Evolutionary conservation across 192 early-diverging fungal species (phyloP).

Genomic region (Coemansia sp.): DNA sequence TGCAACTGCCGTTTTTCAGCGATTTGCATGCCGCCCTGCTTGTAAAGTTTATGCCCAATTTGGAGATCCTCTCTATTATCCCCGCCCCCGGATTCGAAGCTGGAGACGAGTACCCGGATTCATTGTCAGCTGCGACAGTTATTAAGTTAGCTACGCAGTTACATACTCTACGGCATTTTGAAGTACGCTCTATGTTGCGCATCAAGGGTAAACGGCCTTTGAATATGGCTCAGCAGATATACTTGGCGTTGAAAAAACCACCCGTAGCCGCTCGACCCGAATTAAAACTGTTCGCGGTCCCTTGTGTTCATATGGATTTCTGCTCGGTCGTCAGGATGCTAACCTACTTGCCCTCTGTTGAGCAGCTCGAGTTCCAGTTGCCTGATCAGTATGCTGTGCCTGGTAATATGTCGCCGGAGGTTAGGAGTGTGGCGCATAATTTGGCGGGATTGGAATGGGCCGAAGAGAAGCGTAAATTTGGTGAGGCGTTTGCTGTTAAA

Average conservation of each 20-base stretch:
- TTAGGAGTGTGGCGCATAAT: constrained; percentile 30
- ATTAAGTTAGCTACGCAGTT: constrained; percentile 43
- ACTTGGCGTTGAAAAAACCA: constrained; percentile 30
- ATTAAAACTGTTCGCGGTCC: constrained; percentile 39
- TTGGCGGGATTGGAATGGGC: constrained; percentile 42
- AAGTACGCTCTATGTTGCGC: constrained; percentile 46
- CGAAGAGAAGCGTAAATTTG: constrained; percentile 38
- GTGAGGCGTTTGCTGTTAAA: constrained; percentile 29
- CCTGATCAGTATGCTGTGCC: constrained; percentile 36
- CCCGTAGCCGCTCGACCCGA: constrained; percentile 31
- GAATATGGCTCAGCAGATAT: constrained; percentile 37
- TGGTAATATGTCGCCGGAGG: neutral
- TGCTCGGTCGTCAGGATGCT: constrained; percentile 36
- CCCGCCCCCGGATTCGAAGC: constrained; percentile 46
- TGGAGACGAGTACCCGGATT: constrained; percentile 50
- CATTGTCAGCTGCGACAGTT: constrained; percentile 23
- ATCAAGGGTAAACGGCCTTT: constrained; percentile 37
- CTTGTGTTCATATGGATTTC: constrained; percentile 48
- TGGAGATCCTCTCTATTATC: constrained; percentile 47
- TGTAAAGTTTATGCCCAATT: constrained; percentile 50
- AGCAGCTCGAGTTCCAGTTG: constrained; percentile 51
- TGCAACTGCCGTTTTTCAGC: constrained; percentile 53
- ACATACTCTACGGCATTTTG: constrained; percentile 39
- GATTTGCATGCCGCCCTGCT: constrained; percentile 44
- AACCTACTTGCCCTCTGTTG: constrained; percentile 34